Evolutionary conservation across 306 rosid genomes (phyloP).

Genomic region (Acacia confusa): DNA sequence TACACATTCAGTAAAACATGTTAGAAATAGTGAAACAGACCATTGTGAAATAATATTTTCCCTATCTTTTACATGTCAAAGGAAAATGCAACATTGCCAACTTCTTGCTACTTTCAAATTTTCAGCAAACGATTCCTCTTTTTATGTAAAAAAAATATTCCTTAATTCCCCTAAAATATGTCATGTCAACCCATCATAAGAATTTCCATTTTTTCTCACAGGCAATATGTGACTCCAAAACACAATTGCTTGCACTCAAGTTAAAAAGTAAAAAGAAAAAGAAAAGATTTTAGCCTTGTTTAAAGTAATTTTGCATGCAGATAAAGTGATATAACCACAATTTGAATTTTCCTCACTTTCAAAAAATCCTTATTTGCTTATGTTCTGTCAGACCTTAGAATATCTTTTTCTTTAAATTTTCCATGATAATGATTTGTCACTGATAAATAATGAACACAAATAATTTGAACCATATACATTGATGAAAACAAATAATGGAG

Average conservation of each 20-base stretch:
- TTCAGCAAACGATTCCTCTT: neutral
- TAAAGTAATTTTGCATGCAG: neutral
- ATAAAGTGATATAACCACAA: neutral
- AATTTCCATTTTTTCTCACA: neutral
- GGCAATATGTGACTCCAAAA: neutral
- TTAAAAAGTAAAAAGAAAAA: neutral
- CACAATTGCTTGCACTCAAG: neutral
- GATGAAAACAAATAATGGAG: neutral
- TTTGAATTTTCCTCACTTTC: neutral
- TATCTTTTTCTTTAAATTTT: neutral
- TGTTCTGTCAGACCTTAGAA: neutral
- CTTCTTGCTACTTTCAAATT: neutral
- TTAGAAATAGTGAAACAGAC: neutral
- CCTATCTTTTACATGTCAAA: neutral
- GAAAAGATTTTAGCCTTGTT: neutral
- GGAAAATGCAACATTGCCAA: neutral
- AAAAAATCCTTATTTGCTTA: neutral
- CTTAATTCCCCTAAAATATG: neutral
- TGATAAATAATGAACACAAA: neutral
- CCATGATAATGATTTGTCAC: neutral
- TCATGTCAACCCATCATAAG: neutral
- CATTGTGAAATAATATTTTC: neutral
- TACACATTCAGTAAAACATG: slow-evolving; percentile 36
- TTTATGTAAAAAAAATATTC: neutral
- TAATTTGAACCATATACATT: neutral